Evolutionary conservation across 305 asterid genomes (phyloP).

Genomic region (Rubia tinctorum): DNA sequence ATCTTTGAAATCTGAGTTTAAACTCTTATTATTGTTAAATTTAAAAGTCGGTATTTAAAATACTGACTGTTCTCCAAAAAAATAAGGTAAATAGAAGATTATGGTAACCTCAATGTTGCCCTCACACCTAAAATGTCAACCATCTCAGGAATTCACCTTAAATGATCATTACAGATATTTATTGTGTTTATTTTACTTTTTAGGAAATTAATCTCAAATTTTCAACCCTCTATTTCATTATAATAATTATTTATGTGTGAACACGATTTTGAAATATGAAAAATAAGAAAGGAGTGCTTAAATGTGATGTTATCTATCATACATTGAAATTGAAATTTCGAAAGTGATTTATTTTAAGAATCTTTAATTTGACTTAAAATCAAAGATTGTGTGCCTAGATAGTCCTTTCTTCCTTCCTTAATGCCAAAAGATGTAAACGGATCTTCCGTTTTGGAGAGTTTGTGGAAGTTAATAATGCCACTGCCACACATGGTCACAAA

Average conservation of each 20-base stretch:
- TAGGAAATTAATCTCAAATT: no score
- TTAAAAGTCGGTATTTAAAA: not conserved
- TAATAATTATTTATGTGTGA: not conserved
- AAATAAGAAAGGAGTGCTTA: not conserved
- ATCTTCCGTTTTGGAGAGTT: not conserved
- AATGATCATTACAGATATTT: not conserved
- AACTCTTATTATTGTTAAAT: not conserved
- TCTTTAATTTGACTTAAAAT: not conserved
- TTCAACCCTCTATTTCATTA: no score
- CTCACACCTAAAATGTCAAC: no score
- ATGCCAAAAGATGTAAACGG: not conserved
- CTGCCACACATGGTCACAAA: not conserved
- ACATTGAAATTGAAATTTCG: not conserved
- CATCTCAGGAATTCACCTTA: no score
- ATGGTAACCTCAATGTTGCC: no score
- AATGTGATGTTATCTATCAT: not conserved
- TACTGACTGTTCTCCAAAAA: not conserved
- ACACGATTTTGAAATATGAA: not conserved
- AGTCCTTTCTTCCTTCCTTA: not conserved
- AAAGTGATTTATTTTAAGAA: not conserved
- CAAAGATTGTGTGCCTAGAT: not conserved
- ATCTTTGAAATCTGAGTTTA: not conserved
- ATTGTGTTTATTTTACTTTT: not conserved
- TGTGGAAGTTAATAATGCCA: not conserved
- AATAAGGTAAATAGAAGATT: no score